Conservation (phyloP, 225 moss, liverwort and hornwort species). For the Sphagnum tenellum region DNA sequence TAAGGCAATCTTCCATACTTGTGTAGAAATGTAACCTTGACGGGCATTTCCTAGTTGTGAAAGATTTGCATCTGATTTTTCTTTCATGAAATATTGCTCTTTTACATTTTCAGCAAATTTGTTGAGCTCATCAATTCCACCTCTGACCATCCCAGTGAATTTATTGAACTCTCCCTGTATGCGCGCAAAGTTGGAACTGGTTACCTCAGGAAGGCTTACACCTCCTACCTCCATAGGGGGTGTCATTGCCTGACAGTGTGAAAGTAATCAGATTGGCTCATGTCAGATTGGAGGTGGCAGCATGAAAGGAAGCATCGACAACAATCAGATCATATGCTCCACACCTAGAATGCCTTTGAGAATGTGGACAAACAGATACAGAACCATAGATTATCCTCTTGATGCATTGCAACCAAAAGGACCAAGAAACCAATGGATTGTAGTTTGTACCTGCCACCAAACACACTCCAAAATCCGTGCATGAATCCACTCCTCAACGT, state of each 20-base stretch:
- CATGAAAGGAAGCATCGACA: no score
- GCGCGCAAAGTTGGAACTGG: constrained; percentile 18
- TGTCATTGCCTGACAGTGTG: constrained; percentile 58
- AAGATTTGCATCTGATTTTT: constrained; percentile 30
- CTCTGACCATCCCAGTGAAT: constrained; percentile 37
- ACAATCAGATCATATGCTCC: no score
- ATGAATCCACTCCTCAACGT: constrained; percentile 82
- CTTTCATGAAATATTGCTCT: constrained; percentile 45
- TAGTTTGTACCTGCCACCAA: constrained; percentile 81
- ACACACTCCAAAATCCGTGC: constrained; percentile 80
- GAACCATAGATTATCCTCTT: no score
- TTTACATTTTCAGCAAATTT: constrained; percentile 61
- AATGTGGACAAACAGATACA: no score
- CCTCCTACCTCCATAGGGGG: constrained; percentile 75
- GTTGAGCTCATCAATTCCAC: constrained; percentile 40
- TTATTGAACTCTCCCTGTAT: constrained; percentile 30
- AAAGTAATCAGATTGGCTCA: no score
- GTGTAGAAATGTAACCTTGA: constrained; percentile 63
- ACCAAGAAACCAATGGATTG: background rate
- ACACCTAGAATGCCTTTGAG: no score
- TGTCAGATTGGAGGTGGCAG: no score
- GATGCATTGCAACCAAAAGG: background rate
- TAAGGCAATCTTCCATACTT: constrained; percentile 95
- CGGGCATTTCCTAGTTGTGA: constrained; percentile 75
- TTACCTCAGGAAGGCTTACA: constrained; percentile 10